Conservation (phyloP, 202 grass and related monocot genomes). For the Setaria viridis region DNA sequence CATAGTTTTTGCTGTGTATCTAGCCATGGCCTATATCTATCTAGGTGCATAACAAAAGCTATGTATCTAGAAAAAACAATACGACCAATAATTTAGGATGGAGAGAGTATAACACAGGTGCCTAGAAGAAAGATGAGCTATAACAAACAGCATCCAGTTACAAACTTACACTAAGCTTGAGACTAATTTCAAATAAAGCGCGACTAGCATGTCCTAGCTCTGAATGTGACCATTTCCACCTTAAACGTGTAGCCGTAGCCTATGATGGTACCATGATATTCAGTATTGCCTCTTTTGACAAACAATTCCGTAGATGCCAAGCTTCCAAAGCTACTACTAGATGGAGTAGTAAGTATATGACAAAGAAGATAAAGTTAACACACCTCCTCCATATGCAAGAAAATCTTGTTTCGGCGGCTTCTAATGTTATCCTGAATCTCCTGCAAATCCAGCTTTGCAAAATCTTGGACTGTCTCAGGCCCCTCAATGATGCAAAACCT, state of each 20-base stretch:
- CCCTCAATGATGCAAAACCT: constrained; percentile 99
- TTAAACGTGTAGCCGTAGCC: not conserved
- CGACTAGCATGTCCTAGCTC: not conserved
- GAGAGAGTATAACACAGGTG: not conserved
- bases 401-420: constrained; percentile 98
- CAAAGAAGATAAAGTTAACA: constrained; percentile 38
- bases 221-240: not conserved
- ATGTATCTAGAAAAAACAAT: no score
- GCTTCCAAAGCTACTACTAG: not conserved
- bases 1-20: no score
- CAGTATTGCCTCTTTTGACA: constrained; percentile 14
- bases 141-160: constrained; percentile 16
- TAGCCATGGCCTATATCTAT: no score
- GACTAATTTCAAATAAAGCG: not conserved
- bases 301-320: constrained; percentile 31
- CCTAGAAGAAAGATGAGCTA: constrained; percentile 23
- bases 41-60: no score
- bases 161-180: not conserved
- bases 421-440: constrained; percentile 96
- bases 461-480: constrained; percentile 96
- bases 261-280: not conserved
- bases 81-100: no score
- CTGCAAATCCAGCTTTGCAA: constrained; percentile 89
- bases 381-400: constrained; percentile 99
- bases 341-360: constrained; percentile 3